Evolutionary conservation across 805 yeast species (phyloP).

Genomic region (Teunomyces funiuensis): DNA sequence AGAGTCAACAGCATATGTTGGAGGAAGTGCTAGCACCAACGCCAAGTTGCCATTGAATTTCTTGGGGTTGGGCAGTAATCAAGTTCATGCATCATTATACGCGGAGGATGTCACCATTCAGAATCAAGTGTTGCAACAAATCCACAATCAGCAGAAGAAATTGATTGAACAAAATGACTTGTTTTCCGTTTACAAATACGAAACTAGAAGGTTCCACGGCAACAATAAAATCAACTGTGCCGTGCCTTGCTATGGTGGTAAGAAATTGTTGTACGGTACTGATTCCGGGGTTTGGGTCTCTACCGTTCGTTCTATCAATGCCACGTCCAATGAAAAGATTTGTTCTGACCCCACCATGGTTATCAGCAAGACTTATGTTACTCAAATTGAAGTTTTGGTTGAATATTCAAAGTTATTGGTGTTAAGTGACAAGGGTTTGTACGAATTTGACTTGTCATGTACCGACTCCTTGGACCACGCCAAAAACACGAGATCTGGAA

Average conservation of each 20-base stretch:
- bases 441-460: slow-evolving; percentile 66
- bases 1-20: slow-evolving; percentile 28
- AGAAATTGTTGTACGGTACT: slow-evolving; percentile 86
- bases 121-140: slow-evolving; percentile 75
- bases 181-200: slow-evolving; percentile 72
- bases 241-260: slow-evolving; percentile 92
- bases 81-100: slow-evolving; percentile 52
- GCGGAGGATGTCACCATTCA: slow-evolving; percentile 62
- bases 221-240: slow-evolving; percentile 83
- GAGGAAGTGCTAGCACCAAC: slow-evolving; percentile 25
- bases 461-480: slow-evolving; percentile 48
- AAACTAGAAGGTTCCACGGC: slow-evolving; percentile 72
- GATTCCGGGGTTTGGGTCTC: slow-evolving; percentile 87
- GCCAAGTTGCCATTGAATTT: slow-evolving; percentile 50
- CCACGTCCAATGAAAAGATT: slow-evolving; percentile 47
- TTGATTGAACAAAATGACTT: slow-evolving; percentile 73
- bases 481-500: slow-evolving; percentile 62
- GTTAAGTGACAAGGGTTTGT: slow-evolving; percentile 76
- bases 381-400: slow-evolving; percentile 88
- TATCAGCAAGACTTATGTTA: slow-evolving; percentile 70
- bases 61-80: slow-evolving; percentile 53
- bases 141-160: slow-evolving; percentile 75
- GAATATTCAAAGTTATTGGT: slow-evolving; percentile 84
- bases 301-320: slow-evolving; percentile 58
- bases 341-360: slow-evolving; percentile 75